Evolutionary conservation across 23 red algal species (phyloP), one percentile per base, ranked within the genome.

Genomic region (Agarophyton chilense): DNA sequence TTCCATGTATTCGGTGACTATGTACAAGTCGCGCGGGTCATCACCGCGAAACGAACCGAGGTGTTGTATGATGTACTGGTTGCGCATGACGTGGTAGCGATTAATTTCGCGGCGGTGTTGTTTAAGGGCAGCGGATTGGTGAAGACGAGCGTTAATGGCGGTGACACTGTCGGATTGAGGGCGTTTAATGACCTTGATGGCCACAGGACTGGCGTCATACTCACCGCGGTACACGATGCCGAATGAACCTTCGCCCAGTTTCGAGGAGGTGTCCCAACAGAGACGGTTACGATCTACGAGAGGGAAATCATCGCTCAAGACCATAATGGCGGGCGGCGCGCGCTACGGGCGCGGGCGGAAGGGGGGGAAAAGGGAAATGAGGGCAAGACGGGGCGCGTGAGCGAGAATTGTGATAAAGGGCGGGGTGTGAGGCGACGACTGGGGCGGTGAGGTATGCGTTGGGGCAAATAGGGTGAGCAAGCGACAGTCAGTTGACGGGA

Each of bases 141-240:
- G 58, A 3, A 44, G n/a, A 17, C 47, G 67, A 31, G 78, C 44
- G 39, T 25, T 39, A 28, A 22, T 25, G 19, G 60, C 66, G 24
- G 60, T 38, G 11, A 51, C 57, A 34, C 8, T 11, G 19, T 29
- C 47, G 36, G 55, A 38, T 4, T 11, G n/a, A 14, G 71, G n/a
- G 22, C 90, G 61, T 56, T 94, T 87, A 33, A 94, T 72, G 38
- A 94, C 62, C 67, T 94, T 94, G 75, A 94, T 86, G 49, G 92
- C 92, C 38, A 86, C 92, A 17, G 65, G 82, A 38, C 34, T 71
- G 72, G 72, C 83, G 42, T 87, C 58, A n/a, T 64, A 45, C 74
- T 81, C n/a, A 21, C 92, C 80, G 32, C 61, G 70, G 83, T 88
- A 94, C 7, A 94, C 92, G 21, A 65, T 52, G 41, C 92, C 92